Evolutionary conservation across 2,329 filamentous ascomycete genomes (phyloP), one percentile per base, ranked within the genome.

Genomic region (Fusarium sp.): DNA sequence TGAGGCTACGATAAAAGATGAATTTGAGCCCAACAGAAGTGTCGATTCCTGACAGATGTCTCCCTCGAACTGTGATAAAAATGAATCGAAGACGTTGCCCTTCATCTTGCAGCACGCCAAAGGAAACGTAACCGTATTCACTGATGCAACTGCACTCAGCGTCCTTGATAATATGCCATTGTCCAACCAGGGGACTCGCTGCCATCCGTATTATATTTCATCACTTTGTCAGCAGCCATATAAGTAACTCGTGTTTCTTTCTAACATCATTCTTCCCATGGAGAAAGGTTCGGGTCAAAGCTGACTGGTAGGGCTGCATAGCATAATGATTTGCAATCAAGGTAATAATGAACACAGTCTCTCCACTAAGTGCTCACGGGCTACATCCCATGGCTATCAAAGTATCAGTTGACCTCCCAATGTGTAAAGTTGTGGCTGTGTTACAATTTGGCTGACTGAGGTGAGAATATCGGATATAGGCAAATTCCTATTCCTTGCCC

Each of bases 1-100:
- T 75, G 70, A 76, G 79, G 79, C 77, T 79, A 81, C 73, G 79
- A 81, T 78, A 79, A 80, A 81, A 81, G 76, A 80, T 79, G 73
- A 80, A 78, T 77, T 78, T 78, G 65, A 78, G 75, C 76, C 75
- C 76, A 78, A 74, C 70, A 76, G 60, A 70, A 75, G 67, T 74
- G 74, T 77, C 71, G 70, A 76, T 74, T 69, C 73, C 57, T 62
- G 55, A 65, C 39, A 47, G 53, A 54, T 65, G 33, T 25, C 27
- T 18, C 35, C 52, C 38, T 35, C 45, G 15, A 33, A 22, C 27
- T 17, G 67, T 70, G 61, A 69, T 11, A 39, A 25, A 35, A 54
- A 41, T 44, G 31, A 59, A 8, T 15, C 42, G 25, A 39, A 38
- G 25, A 38, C n/a, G 8, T 10, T 18, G n/a, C 18, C 22, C 27